Percentiles rank a stretch among this genome's conserved stretches.
These are phyloP conservation scores for Lentinus tigrinus DNA, from an alignment of 768 basidiomycete genomes.

Conservation along the genomic window DNA sequence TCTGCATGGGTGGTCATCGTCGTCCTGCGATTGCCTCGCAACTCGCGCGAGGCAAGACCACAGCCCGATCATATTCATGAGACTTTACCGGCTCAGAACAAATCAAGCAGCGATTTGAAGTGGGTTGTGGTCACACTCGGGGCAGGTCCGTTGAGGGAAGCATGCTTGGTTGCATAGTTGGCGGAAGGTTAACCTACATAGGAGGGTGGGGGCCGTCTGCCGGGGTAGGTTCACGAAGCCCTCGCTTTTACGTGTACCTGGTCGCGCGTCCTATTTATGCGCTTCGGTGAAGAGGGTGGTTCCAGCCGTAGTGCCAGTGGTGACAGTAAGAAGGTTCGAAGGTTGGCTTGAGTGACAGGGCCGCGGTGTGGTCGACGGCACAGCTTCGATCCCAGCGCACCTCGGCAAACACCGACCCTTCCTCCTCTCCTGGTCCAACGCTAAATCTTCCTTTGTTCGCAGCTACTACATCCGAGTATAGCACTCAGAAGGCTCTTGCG, in stretches of 20 bases:
- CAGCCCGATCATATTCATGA: neutral
- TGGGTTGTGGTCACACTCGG: neutral
- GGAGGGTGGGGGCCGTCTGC: too few species aligned
- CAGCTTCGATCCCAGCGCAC: neutral
- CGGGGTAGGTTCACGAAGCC: too few species aligned
- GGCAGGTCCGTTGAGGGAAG: neutral
- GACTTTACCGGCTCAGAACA: neutral
- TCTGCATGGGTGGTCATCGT: too few species aligned
- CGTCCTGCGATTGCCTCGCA: neutral
- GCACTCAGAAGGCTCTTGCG: too few species aligned
- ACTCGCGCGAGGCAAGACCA: neutral
- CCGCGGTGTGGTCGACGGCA: neutral
- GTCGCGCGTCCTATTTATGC: too few species aligned
- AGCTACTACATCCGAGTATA: neutral
- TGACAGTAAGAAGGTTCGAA: neutral
- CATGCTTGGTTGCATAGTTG: neutral
- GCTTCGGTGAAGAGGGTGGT: too few species aligned
- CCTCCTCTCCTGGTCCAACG: neutral
- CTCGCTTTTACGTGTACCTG: too few species aligned
- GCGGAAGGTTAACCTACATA: too few species aligned
- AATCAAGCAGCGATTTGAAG: neutral
- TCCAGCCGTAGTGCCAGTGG: neutral
- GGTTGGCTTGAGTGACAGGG: neutral
- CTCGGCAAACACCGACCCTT: neutral
- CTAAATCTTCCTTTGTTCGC: neutral